Evolutionary conservation across 352 stramenopile species (phyloP), one percentile per base, ranked within the genome.

Genomic region (Globisporangium splendens): DNA sequence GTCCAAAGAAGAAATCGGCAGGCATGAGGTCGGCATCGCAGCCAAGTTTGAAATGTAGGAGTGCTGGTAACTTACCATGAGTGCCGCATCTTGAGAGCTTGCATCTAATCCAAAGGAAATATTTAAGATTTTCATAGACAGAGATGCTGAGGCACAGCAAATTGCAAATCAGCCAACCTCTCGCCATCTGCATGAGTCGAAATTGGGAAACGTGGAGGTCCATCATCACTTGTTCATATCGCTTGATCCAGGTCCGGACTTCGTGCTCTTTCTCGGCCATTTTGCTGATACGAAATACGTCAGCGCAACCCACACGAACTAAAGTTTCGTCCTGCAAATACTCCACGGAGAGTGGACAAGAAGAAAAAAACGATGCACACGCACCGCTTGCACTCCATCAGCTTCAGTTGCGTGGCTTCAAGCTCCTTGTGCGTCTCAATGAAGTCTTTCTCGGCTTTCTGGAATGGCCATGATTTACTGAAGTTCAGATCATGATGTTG

Each of bases 211-310:
- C 81, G 50, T 93, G 83, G 10, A 93, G 67, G 54, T 93, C 83
- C 62, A 93, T 73, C 81, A 91, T 93, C 21, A 89, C 83, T 56
- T 93, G 83, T 35, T 93, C 83, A 47, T 93, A 93, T 48, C 81
- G 70, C 50, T 90, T 71, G 28, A 91, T 89, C 83, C 83, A 93
- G 3, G 88, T 50, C 8, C 70, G 69, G 8, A 88, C 75, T 59
- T 91, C 79, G 1, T 67, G 61, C 17, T 87, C 74, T 31, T 83
- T 84, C 17, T 73, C 68, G 3, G 57, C 68, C 10, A 85, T 39
- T 56, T 72, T 79, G 10, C 79, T 88, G 49, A 3, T 17, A n/a
- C 5, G 11, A 1, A 49, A 8, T 20, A 28, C 18, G 1, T 4
- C 14, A 53, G 56, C 41, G 8, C 44, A n/a, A n/a, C n/a, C n/a